Evolutionary conservation across 176 grass and related monocot species (phyloP), one percentile per base, ranked within the genome.

Genomic region (Oryza meridionalis): DNA sequence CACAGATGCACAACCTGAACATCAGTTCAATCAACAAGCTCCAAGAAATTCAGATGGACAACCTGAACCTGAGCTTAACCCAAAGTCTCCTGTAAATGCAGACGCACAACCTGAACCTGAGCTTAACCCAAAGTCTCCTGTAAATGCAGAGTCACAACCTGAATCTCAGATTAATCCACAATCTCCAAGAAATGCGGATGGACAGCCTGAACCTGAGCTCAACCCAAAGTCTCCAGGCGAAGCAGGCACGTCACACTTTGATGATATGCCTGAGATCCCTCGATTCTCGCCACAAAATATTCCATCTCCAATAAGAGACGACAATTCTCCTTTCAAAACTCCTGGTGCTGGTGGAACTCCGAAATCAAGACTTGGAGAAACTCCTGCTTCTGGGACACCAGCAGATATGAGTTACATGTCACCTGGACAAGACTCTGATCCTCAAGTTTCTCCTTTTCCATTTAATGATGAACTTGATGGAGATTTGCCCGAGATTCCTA

Each of bases 281-380:
- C 87, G 87, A 61, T 86, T 86, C 73, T 82, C 37, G 0, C 78
- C 78, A 78, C 47, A n/a, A 59, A 58, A 35, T 35, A 45, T 58
- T 67, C 78, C 70, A 70, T 94, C 92, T 69, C 75, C 85, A 45
- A 21, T 44, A 58, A 70, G 78, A 80, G 85, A 51, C 6, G 72
- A 88, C 19, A 55, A 78, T 16, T 86, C 88, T 81, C 90, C 88
- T 85, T 88, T 88, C 65, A 83, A 86, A 69, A 84, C 85, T 77
- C 72, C 66, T 70, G 69, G 79, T 81, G 40, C 66, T 43, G 58
- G 79, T 78, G 24, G 38, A 77, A 85, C 69, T 69, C 74, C 62
- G 55, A 37, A 46, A 13, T 85, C 78, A 46, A 44, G 42, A 53
- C 43, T 22, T 55, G 71, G 67, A 42, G 90, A 55, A 78, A 81